Evolutionary conservation across 352 stramenopile genomes (phyloP), one percentile per base, ranked within the genome.

Genomic region (Phytophthora quininea): DNA sequence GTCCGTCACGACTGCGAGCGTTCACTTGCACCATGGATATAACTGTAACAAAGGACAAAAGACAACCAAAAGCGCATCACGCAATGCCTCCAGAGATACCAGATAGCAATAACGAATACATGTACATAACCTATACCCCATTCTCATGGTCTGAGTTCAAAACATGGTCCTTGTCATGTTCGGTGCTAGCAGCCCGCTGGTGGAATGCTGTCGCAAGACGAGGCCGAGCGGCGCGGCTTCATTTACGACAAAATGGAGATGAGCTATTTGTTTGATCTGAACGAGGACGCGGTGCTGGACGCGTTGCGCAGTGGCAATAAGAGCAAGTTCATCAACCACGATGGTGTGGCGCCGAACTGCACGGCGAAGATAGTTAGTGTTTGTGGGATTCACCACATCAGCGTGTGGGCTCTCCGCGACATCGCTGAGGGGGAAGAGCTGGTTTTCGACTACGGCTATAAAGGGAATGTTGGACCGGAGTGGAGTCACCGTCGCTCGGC

Each of bases 231-330:
- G 1, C 79, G 82, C 58, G 91, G 90, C 14, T 63, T 67, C 12
- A 85, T 97, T 52, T 95, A 96, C 69, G 87, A 96, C 70, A 86
- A 86, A 69, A 66, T 82, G 40, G 85, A 90, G 56, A 86, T 79
- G 65, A 89, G 78, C 15, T 98, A 97, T 58, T 56, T 98, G 24
- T 98, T 98, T 67, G 92, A 98, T 71, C 57, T 98, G 40, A 97
- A 93, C 53, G 84, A 89, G 10, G 93, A 98, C 32, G 81, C 78
- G 27, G 83, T 92, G 29, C 65, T 98, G 29, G 95, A 98, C 64
- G 92, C 93, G 1, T 79, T 92, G 29, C 84, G 88, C 27, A 89
- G 88, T 33, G 93, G 96, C 29, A 98, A 98, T 79, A 97, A 98
- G 69, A 92, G 82, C 56, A 90, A 95, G 56, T 98, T 96, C 59